phyloP scores from a whole-genome alignment of 768 basidiomycete genomes.

The Candolleomyces eurysporus region DNA sequence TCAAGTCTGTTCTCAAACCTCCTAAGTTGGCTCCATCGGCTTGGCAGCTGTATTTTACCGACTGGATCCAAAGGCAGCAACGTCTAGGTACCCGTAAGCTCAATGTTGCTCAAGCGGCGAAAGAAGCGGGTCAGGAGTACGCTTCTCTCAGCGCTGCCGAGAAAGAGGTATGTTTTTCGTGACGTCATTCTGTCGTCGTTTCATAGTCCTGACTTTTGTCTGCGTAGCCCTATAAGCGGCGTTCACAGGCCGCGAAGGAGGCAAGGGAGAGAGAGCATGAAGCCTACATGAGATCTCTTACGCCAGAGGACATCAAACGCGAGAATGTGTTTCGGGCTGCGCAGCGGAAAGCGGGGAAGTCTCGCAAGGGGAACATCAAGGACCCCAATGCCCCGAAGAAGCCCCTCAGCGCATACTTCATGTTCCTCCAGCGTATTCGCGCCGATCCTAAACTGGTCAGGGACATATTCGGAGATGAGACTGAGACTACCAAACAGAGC shows the following conservation, averaged over 20 bases:
- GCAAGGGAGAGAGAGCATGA: constrained; percentile 77
- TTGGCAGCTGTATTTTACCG: constrained; percentile 96
- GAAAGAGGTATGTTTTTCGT: constrained; percentile 65
- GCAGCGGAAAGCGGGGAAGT: constrained; percentile 91
- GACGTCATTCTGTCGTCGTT: constrained; percentile 31
- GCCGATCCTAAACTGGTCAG: constrained; percentile 71
- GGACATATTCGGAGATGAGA: constrained; percentile 86
- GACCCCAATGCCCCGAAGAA: constrained; percentile 97
- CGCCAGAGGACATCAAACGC: constrained; percentile 91
- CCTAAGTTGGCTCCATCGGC: constrained; percentile 92
- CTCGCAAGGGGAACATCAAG: constrained; percentile 91
- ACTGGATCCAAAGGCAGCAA: constrained; percentile 89
- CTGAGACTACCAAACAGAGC: constrained; percentile 93
- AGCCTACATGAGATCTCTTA: constrained; percentile 84
- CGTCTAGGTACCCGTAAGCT: constrained; percentile 78
- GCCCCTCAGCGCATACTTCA: constrained; percentile 90
- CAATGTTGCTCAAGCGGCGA: constrained; percentile 93
- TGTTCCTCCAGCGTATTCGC: constrained; percentile 90
- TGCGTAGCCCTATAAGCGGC: constrained; percentile 76
- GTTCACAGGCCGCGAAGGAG: constrained; percentile 83
- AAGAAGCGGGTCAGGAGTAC: constrained; percentile 91
- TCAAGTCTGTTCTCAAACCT: constrained; percentile 78
- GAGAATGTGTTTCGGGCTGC: constrained; percentile 91
- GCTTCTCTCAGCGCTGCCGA: constrained; percentile 72
- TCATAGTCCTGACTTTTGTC: constrained; percentile 18